These are phyloP conservation scores for Salix brachista DNA, from an alignment of 345 rosid genomes.

Conservation along the genomic window DNA sequence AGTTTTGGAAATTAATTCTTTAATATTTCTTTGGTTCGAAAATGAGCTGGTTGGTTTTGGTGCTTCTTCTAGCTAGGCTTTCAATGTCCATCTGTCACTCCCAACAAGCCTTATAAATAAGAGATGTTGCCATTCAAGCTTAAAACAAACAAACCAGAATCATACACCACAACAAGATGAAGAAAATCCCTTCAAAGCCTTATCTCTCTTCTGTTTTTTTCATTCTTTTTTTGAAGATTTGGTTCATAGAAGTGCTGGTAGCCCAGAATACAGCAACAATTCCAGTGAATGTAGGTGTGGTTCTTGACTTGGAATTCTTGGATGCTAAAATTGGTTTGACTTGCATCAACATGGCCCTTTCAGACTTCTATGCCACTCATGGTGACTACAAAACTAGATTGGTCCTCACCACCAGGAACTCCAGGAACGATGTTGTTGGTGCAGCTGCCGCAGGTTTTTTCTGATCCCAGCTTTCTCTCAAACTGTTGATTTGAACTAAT, in stretches of 20 bases:
- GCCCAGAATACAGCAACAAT: slow-evolving; percentile 12
- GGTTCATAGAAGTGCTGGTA: background rate
- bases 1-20: no score
- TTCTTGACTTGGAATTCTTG: slow-evolving; percentile 36
- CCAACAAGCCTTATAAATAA: no score
- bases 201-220: background rate
- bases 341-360: slow-evolving; percentile 50
- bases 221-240: background rate
- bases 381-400: slow-evolving; percentile 45
- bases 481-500: no score
- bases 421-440: slow-evolving; percentile 38
- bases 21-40: no score
- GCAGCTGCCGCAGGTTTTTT: slow-evolving; percentile 58
- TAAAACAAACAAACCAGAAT: no score
- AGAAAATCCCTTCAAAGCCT: background rate
- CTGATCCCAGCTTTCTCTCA: no score
- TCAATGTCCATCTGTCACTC: no score
- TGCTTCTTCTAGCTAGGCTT: no score
- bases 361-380: slow-evolving; percentile 43
- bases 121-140: no score
- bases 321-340: slow-evolving; percentile 29
- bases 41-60: no score
- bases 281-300: background rate
- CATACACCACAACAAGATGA: background rate
- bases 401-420: slow-evolving; percentile 34